phyloP scores from a whole-genome alignment of 108 stramenopile genomes.

The Poteriospumella lacustris region DNA sequence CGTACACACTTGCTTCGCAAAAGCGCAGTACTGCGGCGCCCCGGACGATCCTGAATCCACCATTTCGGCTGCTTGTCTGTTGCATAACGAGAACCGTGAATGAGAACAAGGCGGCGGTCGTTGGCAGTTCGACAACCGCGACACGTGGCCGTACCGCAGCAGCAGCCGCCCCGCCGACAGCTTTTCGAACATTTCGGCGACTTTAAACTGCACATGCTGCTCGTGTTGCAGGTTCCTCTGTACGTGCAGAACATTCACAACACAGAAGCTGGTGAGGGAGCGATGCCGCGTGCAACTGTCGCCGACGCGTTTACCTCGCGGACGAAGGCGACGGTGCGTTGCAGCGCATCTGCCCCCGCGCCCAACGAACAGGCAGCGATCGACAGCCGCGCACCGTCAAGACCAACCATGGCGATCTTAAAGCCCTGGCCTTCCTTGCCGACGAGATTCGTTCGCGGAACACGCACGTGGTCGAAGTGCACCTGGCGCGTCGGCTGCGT shows the following conservation, averaged over 20 bases:
- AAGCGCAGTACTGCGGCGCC: slow-evolving; percentile 30
- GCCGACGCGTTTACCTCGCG: slow-evolving; percentile 43
- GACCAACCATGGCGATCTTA: slow-evolving; percentile 43
- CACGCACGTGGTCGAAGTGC: slow-evolving; percentile 43
- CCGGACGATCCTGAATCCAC: slow-evolving; percentile 34
- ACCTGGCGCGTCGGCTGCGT: slow-evolving; percentile 39
- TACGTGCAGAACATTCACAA: too few species aligned
- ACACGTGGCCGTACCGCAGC: too few species aligned
- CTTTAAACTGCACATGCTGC: too few species aligned
- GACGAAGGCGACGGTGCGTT: slow-evolving; percentile 37
- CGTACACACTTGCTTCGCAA: slow-evolving; percentile 41
- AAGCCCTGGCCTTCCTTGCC: slow-evolving; percentile 44
- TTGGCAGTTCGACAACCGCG: too few species aligned
- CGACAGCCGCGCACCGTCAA: slow-evolving; percentile 43
- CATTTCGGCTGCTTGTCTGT: slow-evolving; percentile 37
- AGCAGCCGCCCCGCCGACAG: slow-evolving; percentile 43
- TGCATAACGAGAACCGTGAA: too few species aligned
- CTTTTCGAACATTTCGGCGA: slow-evolving; percentile 42
- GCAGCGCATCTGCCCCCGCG: slow-evolving; percentile 38
- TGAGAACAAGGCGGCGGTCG: too few species aligned
- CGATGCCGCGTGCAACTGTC: slow-evolving; percentile 36
- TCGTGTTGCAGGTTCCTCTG: too few species aligned
- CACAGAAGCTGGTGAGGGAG: slow-evolving; percentile 33
- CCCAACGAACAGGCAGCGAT: slow-evolving; percentile 47
- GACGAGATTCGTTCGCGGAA: slow-evolving; percentile 36